Percentiles rank a stretch among this genome's conserved stretches.
Conservation (phyloP, 352 stramenopile species). For the Saprolegnia diclina region DNA sequence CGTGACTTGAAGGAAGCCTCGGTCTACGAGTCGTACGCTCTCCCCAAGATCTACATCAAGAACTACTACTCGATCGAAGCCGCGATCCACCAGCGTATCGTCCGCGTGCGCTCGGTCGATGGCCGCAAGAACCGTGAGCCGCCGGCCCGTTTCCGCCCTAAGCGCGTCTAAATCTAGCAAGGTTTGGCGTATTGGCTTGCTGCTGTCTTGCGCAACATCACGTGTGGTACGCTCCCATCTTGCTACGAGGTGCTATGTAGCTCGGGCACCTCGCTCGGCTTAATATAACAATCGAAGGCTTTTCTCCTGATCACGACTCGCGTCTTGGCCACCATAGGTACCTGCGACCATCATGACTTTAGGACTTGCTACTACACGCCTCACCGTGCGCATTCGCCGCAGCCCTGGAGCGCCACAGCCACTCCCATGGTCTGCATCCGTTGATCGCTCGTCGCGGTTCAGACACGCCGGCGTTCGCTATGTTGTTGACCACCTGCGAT, state of each 20-base stretch:
- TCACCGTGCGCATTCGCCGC: too few relatives aligned
- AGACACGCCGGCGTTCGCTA: too few relatives aligned
- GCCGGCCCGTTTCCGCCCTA: slow-evolving; percentile 76
- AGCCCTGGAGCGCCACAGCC: too few relatives aligned
- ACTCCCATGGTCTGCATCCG: too few relatives aligned
- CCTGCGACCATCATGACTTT: background rate
- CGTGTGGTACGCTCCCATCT: background rate
- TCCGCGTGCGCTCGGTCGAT: slow-evolving; percentile 93
- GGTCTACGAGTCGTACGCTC: slow-evolving; percentile 98
- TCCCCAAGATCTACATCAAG: slow-evolving; percentile 99
- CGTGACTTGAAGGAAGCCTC: slow-evolving; percentile 98
- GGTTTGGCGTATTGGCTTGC: background rate
- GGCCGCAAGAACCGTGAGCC: slow-evolving; percentile 91
- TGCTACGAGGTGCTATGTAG: slow-evolving; percentile 6
- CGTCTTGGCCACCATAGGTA: background rate
- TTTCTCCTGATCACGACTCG: slow-evolving; percentile 9
- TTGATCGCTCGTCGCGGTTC: too few relatives aligned
- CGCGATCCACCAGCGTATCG: slow-evolving; percentile 98
- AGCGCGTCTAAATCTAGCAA: slow-evolving; percentile 47
- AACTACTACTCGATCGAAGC: slow-evolving; percentile 99
- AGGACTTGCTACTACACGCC: background rate
- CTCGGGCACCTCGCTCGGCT: background rate
- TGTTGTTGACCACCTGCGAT: too few relatives aligned
- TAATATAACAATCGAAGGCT: slow-evolving; percentile 19
- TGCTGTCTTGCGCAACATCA: slow-evolving; percentile 9